Evolutionary conservation across 768 basidiomycete genomes (phyloP).

Genomic region (Lactifluus subvellereus): DNA sequence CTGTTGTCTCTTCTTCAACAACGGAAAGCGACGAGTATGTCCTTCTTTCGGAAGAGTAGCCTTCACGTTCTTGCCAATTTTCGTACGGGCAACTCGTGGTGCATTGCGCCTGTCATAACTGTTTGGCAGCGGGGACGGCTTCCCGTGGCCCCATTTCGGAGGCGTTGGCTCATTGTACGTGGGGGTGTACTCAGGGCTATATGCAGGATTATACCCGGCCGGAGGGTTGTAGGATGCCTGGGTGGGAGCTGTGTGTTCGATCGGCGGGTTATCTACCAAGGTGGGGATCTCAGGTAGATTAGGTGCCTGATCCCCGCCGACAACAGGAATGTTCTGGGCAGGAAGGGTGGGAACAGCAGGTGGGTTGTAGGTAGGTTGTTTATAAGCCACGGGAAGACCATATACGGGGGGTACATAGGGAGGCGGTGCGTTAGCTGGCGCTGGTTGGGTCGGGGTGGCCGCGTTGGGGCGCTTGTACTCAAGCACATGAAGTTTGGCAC

Average conservation of each 20-base stretch:
- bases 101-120: conserved; percentile 7
- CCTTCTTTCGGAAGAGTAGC: not conserved
- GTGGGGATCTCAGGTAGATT: not conserved
- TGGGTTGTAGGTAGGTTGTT: not conserved
- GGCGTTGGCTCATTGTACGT: not conserved
- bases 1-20: conserved; percentile 17
- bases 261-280: not conserved
- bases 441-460: not conserved
- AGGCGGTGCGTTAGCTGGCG: conserved; percentile 8
- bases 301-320: not conserved
- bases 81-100: conserved; percentile 11
- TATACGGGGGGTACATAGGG: conserved; percentile 2
- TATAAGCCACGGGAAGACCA: not conserved
- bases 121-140: conserved; percentile 15
- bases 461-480: not conserved
- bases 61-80: conserved; percentile 2
- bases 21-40: conserved; percentile 6
- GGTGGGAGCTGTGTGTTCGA: not conserved
- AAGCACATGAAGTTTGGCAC: not conserved
- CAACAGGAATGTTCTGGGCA: not conserved
- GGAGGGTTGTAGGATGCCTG: not conserved
- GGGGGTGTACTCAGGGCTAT: not conserved
- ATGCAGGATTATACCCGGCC: not conserved
- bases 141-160: conserved; percentile 15
- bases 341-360: not conserved